These are phyloP conservation scores for Coemansia sp. DNA, from an alignment of 192 early-diverging fungal genomes.

Conservation along the genomic window DNA sequence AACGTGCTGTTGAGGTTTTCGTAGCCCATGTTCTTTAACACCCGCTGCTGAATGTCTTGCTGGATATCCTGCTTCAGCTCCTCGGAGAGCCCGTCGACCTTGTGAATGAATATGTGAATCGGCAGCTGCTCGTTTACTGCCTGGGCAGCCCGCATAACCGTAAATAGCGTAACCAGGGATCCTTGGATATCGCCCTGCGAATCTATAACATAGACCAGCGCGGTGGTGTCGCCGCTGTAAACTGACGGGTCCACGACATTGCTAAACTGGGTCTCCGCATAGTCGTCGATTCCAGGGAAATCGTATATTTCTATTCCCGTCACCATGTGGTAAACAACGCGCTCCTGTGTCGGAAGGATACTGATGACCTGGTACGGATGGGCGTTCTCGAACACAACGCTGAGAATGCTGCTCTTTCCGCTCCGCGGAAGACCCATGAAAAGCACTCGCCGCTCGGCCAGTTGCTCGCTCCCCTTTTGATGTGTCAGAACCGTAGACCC, in stretches of 20 bases:
- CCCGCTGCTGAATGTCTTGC: slow-evolving; percentile 88
- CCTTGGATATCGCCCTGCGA: slow-evolving; percentile 90
- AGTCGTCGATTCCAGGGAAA: slow-evolving; percentile 86
- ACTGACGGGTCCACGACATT: slow-evolving; percentile 52
- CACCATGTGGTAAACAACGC: slow-evolving; percentile 29
- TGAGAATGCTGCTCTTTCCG: slow-evolving; percentile 49
- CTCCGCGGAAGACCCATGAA: slow-evolving; percentile 50
- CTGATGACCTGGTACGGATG: slow-evolving; percentile 33
- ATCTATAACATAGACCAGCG: slow-evolving; percentile 92
- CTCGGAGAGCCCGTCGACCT: slow-evolving; percentile 92
- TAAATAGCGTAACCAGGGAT: slow-evolving; percentile 68
- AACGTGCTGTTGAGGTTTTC: slow-evolving; percentile 72
- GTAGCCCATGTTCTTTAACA: slow-evolving; percentile 81
- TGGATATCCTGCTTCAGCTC: slow-evolving; percentile 96
- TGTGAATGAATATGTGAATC: slow-evolving; percentile 95
- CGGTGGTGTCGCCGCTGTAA: slow-evolving; percentile 68
- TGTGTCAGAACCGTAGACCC: slow-evolving; percentile 15
- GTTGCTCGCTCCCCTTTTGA: slow-evolving; percentile 10
- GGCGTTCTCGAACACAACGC: slow-evolving; percentile 37
- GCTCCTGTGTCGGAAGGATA: slow-evolving; percentile 37
- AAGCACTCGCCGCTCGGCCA: slow-evolving; percentile 46
- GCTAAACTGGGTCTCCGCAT: slow-evolving; percentile 62
- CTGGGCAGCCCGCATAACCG: slow-evolving; percentile 72
- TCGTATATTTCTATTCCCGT: slow-evolving; percentile 70
- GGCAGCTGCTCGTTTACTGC: slow-evolving; percentile 77